Conservation (phyloP, 495 filamentous ascomycete genomes). For the Podospora pseudoanserina region DNA sequence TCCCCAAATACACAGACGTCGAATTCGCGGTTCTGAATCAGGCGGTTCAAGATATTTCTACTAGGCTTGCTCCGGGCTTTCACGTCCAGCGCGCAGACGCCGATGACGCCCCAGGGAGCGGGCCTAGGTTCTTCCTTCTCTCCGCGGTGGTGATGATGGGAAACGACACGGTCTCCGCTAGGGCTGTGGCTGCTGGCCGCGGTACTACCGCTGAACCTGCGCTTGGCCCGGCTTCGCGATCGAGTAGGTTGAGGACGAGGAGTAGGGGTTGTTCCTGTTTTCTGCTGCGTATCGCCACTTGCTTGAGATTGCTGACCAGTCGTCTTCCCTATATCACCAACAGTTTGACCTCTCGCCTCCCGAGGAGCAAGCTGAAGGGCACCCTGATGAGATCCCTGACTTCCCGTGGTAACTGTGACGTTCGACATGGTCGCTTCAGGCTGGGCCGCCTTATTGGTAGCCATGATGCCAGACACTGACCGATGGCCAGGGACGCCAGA, state of each 20-base stretch:
- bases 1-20: constrained; percentile 97
- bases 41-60: constrained; percentile 86
- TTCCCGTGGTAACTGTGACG: constrained; percentile 53
- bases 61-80: constrained; percentile 97
- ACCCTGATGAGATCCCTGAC: constrained; percentile 32
- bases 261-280: constrained; percentile 9
- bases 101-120: constrained; percentile 61
- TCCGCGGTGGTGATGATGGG: constrained; percentile 28
- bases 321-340: constrained; percentile 33
- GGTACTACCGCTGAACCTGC: constrained; percentile 74
- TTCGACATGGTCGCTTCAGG: constrained; percentile 52
- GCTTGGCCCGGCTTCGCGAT: constrained; percentile 69
- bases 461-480: constrained; percentile 38
- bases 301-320: constrained; percentile 8
- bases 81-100: constrained; percentile 90
- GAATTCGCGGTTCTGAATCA: constrained; percentile 87
- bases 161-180: constrained; percentile 49
- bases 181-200: constrained; percentile 67
- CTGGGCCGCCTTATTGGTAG: constrained; percentile 33
- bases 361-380: constrained; percentile 44
- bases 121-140: constrained; percentile 52
- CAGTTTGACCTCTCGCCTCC: constrained; percentile 35
- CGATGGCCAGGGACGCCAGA: constrained; percentile 26
- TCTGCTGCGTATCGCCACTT: constrained; percentile 11
- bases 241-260: constrained; percentile 48